phyloP scores from a whole-genome alignment of 1,284 basidiomycete genomes.

The Ganoderma meredithae region DNA sequence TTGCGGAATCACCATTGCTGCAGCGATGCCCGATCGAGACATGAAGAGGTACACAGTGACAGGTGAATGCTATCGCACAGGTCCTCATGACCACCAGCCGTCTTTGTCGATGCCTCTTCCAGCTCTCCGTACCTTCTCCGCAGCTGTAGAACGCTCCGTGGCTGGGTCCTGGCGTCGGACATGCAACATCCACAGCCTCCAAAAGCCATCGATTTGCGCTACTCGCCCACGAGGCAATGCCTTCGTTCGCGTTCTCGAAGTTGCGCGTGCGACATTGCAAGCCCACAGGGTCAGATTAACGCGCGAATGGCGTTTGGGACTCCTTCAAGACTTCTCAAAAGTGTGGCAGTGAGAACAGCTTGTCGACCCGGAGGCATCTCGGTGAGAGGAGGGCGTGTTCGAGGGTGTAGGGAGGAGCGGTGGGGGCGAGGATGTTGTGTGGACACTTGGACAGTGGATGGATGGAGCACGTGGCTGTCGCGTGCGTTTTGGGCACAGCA shows the following conservation, averaged over 20 bases:
- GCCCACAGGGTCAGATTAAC: neutral
- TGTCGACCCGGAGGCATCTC: constrained; percentile 9
- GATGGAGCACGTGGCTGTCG: constrained; percentile 24
- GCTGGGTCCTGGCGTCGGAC: neutral
- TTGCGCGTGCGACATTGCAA: neutral
- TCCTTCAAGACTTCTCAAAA: neutral
- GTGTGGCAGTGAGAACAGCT: constrained; percentile 3
- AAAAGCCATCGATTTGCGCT: neutral
- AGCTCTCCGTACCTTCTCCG: constrained; percentile 9
- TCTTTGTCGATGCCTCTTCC: constrained; percentile 13
- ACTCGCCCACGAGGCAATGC: neutral
- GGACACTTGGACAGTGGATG: neutral
- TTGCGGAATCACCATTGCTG: constrained; percentile 10
- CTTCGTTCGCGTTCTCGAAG: neutral
- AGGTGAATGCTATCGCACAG: constrained; percentile 15
- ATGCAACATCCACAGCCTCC: neutral
- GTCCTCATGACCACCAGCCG: constrained; percentile 8
- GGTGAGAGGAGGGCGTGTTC: constrained; percentile 18
- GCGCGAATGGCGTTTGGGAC: neutral
- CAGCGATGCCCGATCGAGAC: constrained; percentile 13
- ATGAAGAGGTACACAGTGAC: constrained; percentile 5
- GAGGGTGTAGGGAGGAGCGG: neutral
- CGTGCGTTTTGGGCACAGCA: constrained; percentile 27
- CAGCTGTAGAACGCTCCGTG: constrained; percentile 1
- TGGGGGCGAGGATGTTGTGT: constrained; percentile 3